phyloP scores from a whole-genome alignment of 2,329 filamentous ascomycete species.

The Nannizzia gypsea region DNA sequence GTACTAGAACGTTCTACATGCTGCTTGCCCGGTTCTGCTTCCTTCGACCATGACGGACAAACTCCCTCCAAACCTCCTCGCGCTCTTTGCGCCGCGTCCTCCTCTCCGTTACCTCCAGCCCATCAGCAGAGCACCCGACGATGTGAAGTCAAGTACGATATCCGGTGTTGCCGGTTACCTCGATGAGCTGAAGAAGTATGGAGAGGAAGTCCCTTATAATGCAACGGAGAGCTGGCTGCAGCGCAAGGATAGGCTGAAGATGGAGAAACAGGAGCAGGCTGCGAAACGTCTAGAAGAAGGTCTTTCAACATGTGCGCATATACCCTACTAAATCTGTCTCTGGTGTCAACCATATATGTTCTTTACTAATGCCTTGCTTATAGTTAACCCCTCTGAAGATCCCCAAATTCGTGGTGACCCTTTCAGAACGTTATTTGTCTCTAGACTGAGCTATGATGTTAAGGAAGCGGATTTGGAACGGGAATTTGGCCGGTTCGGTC shows the following conservation, averaged over 20 bases:
- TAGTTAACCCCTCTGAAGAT: slow-evolving; percentile 74
- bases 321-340: not conserved
- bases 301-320: slow-evolving; percentile 47
- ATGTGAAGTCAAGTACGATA: slow-evolving; percentile 63
- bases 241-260: slow-evolving; percentile 67
- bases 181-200: slow-evolving; percentile 61
- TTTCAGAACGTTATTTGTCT: slow-evolving; percentile 89
- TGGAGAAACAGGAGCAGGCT: slow-evolving; percentile 61
- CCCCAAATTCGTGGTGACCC: slow-evolving; percentile 83
- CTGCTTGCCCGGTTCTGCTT: not conserved
- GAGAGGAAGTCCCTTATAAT: slow-evolving; percentile 61
- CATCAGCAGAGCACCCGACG: slow-evolving; percentile 68
- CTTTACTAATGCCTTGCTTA: not conserved
- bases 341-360: not conserved
- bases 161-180: slow-evolving; percentile 64
- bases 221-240: slow-evolving; percentile 92
- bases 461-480: slow-evolving; percentile 82
- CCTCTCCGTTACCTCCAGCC: slow-evolving; percentile 81
- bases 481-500: slow-evolving; percentile 86
- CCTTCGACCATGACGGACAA: slow-evolving; percentile 71
- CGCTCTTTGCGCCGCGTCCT: slow-evolving; percentile 89
- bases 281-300: slow-evolving; percentile 54
- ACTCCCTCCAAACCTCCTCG: slow-evolving; percentile 80
- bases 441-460: slow-evolving; percentile 77
- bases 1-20: not conserved